Conservation (phyloP, 2,329 filamentous ascomycete genomes). For the Capronia americana region DNA sequence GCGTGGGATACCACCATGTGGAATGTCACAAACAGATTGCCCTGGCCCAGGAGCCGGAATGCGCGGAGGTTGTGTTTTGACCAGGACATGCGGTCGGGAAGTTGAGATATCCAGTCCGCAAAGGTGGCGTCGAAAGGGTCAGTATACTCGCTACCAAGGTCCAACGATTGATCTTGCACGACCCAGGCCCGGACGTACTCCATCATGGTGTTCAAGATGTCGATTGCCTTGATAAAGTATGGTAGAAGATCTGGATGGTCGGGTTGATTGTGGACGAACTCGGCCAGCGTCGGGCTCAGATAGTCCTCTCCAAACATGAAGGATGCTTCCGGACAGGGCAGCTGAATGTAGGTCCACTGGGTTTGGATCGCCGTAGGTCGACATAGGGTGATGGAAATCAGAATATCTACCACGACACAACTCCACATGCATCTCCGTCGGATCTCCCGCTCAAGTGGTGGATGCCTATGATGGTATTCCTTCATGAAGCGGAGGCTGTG, state of each 20-base stretch:
- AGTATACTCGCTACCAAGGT: neutral
- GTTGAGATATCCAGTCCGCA: neutral
- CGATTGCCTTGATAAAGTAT: slow-evolving; percentile 10
- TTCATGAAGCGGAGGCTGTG: slow-evolving; percentile 1
- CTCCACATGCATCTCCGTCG: no score
- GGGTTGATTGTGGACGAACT: neutral
- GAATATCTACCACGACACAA: no score
- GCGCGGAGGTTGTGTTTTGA: slow-evolving; percentile 3
- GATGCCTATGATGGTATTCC: slow-evolving; percentile 7
- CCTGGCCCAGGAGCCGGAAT: slow-evolving; percentile 7
- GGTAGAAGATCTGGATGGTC: slow-evolving; percentile 3
- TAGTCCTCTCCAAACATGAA: slow-evolving; percentile 2
- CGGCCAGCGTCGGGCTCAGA: neutral
- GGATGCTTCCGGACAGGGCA: neutral
- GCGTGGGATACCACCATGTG: slow-evolving; percentile 5
- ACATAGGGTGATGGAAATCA: no score
- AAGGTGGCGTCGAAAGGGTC: neutral
- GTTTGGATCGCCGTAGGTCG: no score
- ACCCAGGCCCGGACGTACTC: neutral
- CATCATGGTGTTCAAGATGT: neutral
- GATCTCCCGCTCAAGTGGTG: neutral
- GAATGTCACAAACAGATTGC: slow-evolving; percentile 9
- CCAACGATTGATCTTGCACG: neutral
- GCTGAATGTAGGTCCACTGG: neutral
- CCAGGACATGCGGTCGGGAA: slow-evolving; percentile 4